Evolutionary conservation across 139 green algal genomes (phyloP).

Genomic region (Tetradesmus obliquus): DNA sequence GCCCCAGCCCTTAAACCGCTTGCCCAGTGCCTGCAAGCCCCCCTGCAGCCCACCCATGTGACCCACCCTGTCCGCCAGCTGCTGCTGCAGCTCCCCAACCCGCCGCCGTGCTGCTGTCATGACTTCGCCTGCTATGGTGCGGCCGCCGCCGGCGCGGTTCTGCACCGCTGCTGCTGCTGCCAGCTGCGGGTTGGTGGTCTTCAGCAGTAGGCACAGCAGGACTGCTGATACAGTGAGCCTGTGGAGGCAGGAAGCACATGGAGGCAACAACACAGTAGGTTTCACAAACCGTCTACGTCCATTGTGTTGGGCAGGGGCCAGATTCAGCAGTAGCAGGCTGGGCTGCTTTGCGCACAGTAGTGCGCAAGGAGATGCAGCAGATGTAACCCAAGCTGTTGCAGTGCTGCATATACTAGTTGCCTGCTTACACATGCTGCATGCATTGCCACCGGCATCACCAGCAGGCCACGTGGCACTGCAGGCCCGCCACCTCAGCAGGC

Average conservation of each 20-base stretch:
- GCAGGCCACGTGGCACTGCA: conserved; percentile 12
- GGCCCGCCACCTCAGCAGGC: background rate
- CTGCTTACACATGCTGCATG: too few species aligned
- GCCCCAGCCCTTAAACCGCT: conserved; percentile 28
- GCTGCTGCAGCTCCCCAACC: conserved; percentile 25
- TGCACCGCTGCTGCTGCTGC: conserved; percentile 31
- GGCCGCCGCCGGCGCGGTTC: background rate
- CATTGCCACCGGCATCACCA: background rate
- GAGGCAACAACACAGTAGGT: too few species aligned
- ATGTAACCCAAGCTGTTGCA: too few species aligned
- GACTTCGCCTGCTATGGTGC: background rate
- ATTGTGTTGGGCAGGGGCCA: too few species aligned
- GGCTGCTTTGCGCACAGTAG: too few species aligned
- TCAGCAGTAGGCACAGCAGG: conserved; percentile 28
- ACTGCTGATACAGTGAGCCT: conserved; percentile 40
- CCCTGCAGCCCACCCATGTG: conserved; percentile 14
- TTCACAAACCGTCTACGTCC: too few species aligned
- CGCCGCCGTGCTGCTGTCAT: conserved; percentile 11
- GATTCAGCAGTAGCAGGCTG: too few species aligned
- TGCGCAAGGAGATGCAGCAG: too few species aligned
- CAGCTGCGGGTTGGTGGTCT: conserved; percentile 9
- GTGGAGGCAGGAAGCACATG: too few species aligned
- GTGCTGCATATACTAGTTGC: too few species aligned
- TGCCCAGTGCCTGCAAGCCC: conserved; percentile 9
- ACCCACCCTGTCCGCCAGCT: background rate